phyloP scores from a whole-genome alignment of 495 filamentous ascomycete species.

The Daldinia grandis region DNA sequence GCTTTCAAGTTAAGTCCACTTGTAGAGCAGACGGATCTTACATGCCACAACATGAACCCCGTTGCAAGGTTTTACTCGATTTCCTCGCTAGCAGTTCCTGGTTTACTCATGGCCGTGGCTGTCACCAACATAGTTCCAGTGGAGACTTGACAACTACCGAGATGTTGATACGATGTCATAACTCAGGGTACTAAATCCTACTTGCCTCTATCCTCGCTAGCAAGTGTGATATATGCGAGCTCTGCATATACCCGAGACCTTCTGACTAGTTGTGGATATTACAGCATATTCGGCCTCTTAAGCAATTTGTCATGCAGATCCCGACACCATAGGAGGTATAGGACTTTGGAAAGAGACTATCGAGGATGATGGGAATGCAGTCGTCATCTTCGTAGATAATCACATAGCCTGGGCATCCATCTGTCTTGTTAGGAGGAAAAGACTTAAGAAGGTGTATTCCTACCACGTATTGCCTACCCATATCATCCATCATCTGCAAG shows the following conservation, averaged over 20 bases:
- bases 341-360: neutral
- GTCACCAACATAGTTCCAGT: neutral
- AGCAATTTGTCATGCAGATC: neutral
- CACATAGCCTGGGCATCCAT: neutral
- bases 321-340: neutral
- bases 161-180: neutral
- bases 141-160: neutral
- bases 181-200: neutral
- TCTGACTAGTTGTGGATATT: neutral
- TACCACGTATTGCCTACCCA: neutral
- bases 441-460: neutral
- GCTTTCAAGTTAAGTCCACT: neutral
- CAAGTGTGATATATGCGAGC: neutral
- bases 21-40: neutral
- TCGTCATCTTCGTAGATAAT: neutral
- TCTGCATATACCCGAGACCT: neutral
- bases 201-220: neutral
- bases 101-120: neutral
- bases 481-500: neutral
- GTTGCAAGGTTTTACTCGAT: neutral
- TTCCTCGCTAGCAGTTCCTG: neutral
- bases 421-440: neutral
- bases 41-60: neutral
- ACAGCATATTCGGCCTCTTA: neutral
- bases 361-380: neutral